A percentile compares a stretch with the other conserved stretches of the same genome.
Conservation (phyloP, 805 yeast genomes). For the Kodamaea kaohsiungensis region DNA sequence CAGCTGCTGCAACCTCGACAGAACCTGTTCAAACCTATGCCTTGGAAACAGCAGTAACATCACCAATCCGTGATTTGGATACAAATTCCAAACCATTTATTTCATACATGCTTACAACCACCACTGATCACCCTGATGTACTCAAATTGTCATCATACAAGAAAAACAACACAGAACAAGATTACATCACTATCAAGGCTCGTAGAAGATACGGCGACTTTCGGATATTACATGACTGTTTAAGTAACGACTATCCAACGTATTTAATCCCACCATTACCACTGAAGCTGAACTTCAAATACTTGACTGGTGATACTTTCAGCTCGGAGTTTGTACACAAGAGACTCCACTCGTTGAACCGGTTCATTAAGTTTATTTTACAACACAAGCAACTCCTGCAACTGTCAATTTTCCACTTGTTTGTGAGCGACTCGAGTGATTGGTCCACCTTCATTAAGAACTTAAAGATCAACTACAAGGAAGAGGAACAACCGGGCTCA, state of each 20-base stretch:
- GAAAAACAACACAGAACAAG: conserved; percentile 5
- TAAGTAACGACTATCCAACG: conserved; percentile 79
- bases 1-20: not conserved
- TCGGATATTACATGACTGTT: conserved; percentile 70
- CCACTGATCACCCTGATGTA: conserved; percentile 62
- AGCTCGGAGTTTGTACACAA: conserved; percentile 80
- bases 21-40: conserved; percentile 9
- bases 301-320: conserved; percentile 91
- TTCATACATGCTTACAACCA: conserved; percentile 66
- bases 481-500: conserved; percentile 14
- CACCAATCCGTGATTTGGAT: conserved; percentile 71
- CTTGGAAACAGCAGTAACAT: conserved; percentile 42
- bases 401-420: conserved; percentile 69
- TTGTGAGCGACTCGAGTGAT: conserved; percentile 66
- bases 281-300: conserved; percentile 86
- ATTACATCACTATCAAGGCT: conserved; percentile 43
- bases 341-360: conserved; percentile 75
- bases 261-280: conserved; percentile 92
- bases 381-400: conserved; percentile 71
- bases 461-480: conserved; percentile 37
- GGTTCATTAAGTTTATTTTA: conserved; percentile 72
- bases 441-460: conserved; percentile 71
- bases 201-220: conserved; percentile 89
- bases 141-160: conserved; percentile 26
- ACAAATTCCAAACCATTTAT: conserved; percentile 72